Percentiles rank a stretch among this genome's conserved stretches.
These are phyloP conservation scores for Aspergillus nidulans DNA, from an alignment of 495 filamentous ascomycete species.

Conservation along the genomic window DNA sequence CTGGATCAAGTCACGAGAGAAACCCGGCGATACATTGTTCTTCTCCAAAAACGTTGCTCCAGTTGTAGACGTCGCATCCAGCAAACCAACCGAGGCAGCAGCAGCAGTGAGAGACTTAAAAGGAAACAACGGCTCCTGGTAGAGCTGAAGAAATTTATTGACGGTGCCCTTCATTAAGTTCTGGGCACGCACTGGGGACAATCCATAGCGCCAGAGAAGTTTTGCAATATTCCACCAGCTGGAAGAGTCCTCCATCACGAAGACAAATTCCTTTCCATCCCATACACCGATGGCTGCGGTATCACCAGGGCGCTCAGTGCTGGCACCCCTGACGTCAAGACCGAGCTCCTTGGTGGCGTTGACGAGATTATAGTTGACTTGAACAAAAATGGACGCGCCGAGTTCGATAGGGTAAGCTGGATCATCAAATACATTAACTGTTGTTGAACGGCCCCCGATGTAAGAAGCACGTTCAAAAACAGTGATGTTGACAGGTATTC, in stretches of 20 bases:
- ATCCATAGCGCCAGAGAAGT: conserved; percentile 80
- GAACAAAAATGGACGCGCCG: conserved; percentile 88
- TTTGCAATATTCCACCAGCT: conserved; percentile 78
- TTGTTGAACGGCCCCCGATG: conserved; percentile 85
- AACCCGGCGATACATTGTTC: conserved; percentile 63
- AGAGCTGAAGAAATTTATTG: conserved; percentile 72
- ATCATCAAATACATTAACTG: conserved; percentile 74
- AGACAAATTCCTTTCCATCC: conserved; percentile 77
- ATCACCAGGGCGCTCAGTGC: conserved; percentile 31
- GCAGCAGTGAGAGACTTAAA: conserved; percentile 68
- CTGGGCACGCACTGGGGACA: conserved; percentile 68
- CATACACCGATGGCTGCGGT: conserved; percentile 67
- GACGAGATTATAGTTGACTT: conserved; percentile 77
- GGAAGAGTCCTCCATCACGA: conserved; percentile 51
- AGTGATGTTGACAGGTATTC: conserved; percentile 66
- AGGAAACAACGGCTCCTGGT: conserved; percentile 77
- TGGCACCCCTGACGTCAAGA: conserved; percentile 45
- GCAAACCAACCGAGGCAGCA: conserved; percentile 61
- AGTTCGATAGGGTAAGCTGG: conserved; percentile 72
- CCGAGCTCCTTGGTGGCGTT: conserved; percentile 69
- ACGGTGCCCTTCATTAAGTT: conserved; percentile 68
- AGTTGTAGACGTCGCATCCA: conserved; percentile 59
- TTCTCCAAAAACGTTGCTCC: conserved; percentile 63
- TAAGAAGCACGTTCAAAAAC: conserved; percentile 78
- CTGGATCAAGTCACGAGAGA: conserved; percentile 82